Base-by-base conservation (phyloP, 345 rosid species). In the Eutrema yunnanense region DNA sequence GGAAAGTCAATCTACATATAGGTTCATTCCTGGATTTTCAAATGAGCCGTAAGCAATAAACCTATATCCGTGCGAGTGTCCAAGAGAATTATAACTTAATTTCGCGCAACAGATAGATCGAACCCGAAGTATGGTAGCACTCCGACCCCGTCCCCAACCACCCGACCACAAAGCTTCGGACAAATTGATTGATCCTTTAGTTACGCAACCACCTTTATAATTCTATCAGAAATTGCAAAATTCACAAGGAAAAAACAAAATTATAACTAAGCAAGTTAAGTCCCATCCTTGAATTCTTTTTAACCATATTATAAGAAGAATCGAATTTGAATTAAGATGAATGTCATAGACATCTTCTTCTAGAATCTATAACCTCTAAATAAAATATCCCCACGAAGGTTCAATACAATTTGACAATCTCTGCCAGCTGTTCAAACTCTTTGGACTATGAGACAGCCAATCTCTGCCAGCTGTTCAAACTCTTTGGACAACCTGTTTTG, bases 401-500 rank as follows among this genome's bases (percentile, higher is more conserved):
- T 34, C 54, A 42, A 13, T 27, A 36, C 29, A 54, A 6, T 22
- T 22, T 22, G 47, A 37, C 19, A 65, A n/a, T 62, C 62, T 78
- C 53, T 32, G 73, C 74, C 79, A 53, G 70, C 79, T 68, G 69
- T 61, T 68, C 65, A 11, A 32, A 16, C 58, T 70, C 10, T 70
- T 75, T 68, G 69, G 74, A 75, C 79, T 22, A 22, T 22, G 52
- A 30, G 67, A 62, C 74, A 70, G n/a, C 47, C 19, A 65, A n/a
- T 62, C 62, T 78, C 53, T 32, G 73, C 72, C 79, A 53, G 70
- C 74, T 68, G 57, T 61, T 68, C 64, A 11, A 30, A 16, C 58
- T 70, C 10, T 70, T 75, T 68, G 69, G 74, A 75, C 79, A 61
- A 75, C 70, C 22, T 68, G 74, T 75, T 75, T 68, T 68, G 74